Conservation (phyloP, 2,329 filamentous ascomycete species). For the Reticulascus tulasneorum region DNA sequence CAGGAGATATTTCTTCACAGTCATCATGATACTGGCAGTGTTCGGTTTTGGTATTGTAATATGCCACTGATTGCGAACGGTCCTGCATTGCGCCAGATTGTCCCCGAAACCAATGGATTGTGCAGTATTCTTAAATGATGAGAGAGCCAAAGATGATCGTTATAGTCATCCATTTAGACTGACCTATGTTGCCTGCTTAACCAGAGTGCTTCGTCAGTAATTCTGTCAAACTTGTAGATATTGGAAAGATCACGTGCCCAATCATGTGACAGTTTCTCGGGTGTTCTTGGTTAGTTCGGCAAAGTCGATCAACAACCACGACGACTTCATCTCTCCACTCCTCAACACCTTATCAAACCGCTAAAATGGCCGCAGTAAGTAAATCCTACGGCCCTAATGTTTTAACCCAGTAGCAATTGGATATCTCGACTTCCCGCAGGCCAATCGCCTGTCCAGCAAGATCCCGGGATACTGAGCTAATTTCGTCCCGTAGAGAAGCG, state of each 20-base stretch:
- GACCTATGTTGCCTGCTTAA: no score
- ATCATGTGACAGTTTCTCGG: slow-evolving; percentile 12
- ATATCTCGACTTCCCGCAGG: neutral
- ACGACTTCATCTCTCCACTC: slow-evolving; percentile 48
- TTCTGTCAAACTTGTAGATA: no score
- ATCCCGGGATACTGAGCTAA: slow-evolving; percentile 46
- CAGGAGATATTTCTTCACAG: no score
- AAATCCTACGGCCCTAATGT: slow-evolving; percentile 12
- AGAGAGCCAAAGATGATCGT: no score
- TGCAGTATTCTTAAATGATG: no score
- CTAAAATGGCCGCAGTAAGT: slow-evolving; percentile 70
- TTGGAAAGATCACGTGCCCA: slow-evolving; percentile 27
- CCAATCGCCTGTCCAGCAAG: neutral
- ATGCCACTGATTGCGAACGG: no score
- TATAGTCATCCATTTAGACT: no score
- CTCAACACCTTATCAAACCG: slow-evolving; percentile 40
- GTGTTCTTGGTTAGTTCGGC: slow-evolving; percentile 35
- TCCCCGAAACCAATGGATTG: no score
- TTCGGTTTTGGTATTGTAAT: no score
- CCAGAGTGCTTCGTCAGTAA: no score
- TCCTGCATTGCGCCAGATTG: no score
- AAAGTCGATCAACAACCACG: slow-evolving; percentile 43
- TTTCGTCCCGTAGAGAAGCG: slow-evolving; percentile 74
- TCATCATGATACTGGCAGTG: no score
- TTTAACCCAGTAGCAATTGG: neutral